Base-by-base conservation (phyloP, 2,329 filamentous ascomycete genomes). In the Fusarium tuaranense region DNA sequence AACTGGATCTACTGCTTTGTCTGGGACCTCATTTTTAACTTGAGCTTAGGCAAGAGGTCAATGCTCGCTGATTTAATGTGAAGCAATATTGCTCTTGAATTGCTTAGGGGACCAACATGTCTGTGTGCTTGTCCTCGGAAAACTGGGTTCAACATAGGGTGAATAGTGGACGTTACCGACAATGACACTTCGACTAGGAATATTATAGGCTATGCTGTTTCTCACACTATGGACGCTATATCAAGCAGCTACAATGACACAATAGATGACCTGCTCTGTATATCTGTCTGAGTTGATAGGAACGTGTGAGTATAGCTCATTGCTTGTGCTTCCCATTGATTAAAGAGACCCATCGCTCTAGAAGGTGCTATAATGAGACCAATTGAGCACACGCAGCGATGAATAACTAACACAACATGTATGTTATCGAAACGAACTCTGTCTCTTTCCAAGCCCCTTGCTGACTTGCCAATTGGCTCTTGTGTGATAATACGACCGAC, bases 221-320 rank as follows among this genome's bases (percentile, higher is more conserved):
- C 7, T 48, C 6, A 22, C 14, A 44, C 1, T 16, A 25, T 2
- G 13, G 13, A 9, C 7, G 44, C 2, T 16, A 27, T 27, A 18
- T 0, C 2, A n/a, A 51, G 25, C 16, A 12, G 10, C 5, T 7
- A 7, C 4, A 30, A 7, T n/a, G 10, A 2, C 4, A 8, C 9
- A 30, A n/a, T n/a, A 10, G 5, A 30, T 7, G 12, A 3, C 16
- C 16, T 3, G 7, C 16, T 27, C 22, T 4, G 9, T 8, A 30
- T 13, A 6, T 12, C 6, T 6, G 16, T n/a, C 25, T 7, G 2
- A n/a, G 46, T 51, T n/a, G 16, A 51, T n/a, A 51, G 16, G 46
- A 51, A n/a, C 16, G 25, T 7, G 25, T n/a, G 46, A 9, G 14
- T 13, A 27, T 2, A n/a, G 4, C 25, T 12, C 1, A 51, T 51